Conservation (phyloP, 441 rosid species). For the Hura crepitans region DNA sequence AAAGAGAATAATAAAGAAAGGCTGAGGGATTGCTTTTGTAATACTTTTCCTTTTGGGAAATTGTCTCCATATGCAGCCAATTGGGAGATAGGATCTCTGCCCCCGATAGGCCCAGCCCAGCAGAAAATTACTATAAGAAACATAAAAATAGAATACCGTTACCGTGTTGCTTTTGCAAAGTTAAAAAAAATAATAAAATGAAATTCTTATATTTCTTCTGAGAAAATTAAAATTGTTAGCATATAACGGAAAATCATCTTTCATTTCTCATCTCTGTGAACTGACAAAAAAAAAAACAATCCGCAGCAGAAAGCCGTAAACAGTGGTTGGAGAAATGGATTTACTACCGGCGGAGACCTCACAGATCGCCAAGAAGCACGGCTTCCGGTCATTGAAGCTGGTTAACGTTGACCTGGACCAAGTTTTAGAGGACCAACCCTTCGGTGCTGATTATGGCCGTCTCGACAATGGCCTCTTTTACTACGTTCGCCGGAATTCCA, state of each 20-base stretch:
- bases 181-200: neutral
- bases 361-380: conserved; percentile 52
- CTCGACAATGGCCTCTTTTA: conserved; percentile 82
- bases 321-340: conserved; percentile 43
- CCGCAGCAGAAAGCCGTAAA: neutral
- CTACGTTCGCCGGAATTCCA: conserved; percentile 81
- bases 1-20: too few relatives aligned
- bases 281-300: neutral
- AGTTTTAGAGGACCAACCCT: conserved; percentile 53
- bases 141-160: neutral
- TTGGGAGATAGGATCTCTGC: neutral
- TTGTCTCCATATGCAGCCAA: too few relatives aligned
- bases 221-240: too few relatives aligned
- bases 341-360: conserved; percentile 62
- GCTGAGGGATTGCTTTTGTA: too few relatives aligned
- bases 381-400: conserved; percentile 82
- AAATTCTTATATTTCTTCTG: neutral
- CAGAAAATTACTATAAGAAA: neutral
- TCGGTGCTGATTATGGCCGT: conserved; percentile 69
- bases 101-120: neutral
- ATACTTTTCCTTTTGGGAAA: too few relatives aligned
- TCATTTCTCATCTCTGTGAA: neutral
- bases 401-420: conserved; percentile 54
- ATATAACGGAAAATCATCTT: neutral
- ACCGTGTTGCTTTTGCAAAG: neutral